A percentile compares a stretch with the other conserved stretches of the same genome.
phyloP scores from a whole-genome alignment of 2,329 filamentous ascomycete genomes.

The Alternaria triticimaculans region DNA sequence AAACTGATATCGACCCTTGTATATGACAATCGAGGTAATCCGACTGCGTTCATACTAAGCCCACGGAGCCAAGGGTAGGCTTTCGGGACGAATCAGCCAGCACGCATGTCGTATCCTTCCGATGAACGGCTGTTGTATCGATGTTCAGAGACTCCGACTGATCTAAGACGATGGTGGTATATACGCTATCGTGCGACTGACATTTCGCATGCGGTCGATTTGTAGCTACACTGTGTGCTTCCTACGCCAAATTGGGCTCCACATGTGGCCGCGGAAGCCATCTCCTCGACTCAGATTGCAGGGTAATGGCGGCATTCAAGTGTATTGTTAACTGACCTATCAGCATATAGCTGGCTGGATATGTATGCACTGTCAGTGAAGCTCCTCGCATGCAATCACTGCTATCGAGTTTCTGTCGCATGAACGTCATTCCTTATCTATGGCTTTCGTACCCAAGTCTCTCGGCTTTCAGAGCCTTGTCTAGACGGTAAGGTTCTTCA shows the following conservation, averaged over 20 bases:
- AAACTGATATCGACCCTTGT: neutral
- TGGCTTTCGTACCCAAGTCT: neutral
- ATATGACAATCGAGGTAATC: neutral
- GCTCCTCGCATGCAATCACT: neutral
- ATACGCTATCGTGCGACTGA: neutral
- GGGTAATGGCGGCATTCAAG: neutral
- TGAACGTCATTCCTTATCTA: conserved; percentile 7
- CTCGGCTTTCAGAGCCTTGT: conserved; percentile 5
- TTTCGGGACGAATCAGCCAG: neutral
- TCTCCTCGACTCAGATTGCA: too few species aligned
- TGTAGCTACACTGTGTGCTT: neutral
- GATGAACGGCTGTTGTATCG: neutral
- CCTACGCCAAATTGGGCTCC: neutral
- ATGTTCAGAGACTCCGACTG: neutral
- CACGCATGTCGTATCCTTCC: neutral
- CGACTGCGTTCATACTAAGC: neutral
- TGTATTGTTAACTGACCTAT: neutral
- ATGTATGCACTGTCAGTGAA: neutral
- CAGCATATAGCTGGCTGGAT: neutral
- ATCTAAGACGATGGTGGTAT: too few species aligned
- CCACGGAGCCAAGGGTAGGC: neutral
- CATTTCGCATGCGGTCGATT: neutral
- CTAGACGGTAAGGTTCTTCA: conserved; percentile 7
- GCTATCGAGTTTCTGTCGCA: neutral
- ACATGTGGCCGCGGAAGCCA: neutral